Conservation (phyloP, 176 grass and related monocot genomes). For the Miscanthus lutarioriparius region DNA sequence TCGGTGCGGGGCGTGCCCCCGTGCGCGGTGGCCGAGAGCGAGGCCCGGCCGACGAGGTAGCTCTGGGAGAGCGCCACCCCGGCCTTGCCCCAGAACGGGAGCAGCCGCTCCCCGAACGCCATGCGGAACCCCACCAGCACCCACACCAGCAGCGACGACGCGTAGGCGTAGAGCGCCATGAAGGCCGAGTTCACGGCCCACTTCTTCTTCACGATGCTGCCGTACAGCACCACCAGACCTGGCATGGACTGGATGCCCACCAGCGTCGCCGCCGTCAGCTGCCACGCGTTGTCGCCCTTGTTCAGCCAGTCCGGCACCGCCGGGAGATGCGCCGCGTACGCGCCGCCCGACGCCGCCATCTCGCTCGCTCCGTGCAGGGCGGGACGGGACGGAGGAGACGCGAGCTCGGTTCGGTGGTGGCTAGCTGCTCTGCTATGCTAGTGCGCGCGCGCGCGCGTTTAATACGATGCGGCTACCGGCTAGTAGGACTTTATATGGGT, state of each 20-base stretch:
- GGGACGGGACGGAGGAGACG: not conserved
- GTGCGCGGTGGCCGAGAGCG: slow-evolving; percentile 45
- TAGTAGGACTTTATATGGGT: not conserved
- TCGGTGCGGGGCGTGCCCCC: slow-evolving; percentile 14
- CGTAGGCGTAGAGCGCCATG: slow-evolving; percentile 82
- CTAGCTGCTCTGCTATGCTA: not conserved
- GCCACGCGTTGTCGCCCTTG: slow-evolving; percentile 97
- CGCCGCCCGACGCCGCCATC: slow-evolving; percentile 33
- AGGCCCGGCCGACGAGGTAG: slow-evolving; percentile 53
- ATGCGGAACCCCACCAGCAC: slow-evolving; percentile 68
- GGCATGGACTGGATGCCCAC: slow-evolving; percentile 87
- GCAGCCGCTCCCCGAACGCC: slow-evolving; percentile 70
- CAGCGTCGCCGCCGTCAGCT: slow-evolving; percentile 72
- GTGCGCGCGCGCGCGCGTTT: slow-evolving; percentile 1
- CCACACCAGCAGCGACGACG: slow-evolving; percentile 74
- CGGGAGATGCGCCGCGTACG: slow-evolving; percentile 44
- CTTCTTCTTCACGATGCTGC: slow-evolving; percentile 94
- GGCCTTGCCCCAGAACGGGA: slow-evolving; percentile 82
- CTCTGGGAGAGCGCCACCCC: slow-evolving; percentile 52
- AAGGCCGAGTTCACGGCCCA: slow-evolving; percentile 84
- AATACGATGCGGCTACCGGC: not conserved
- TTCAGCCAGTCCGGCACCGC: slow-evolving; percentile 80
- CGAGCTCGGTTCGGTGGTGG: not conserved
- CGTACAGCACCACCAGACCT: slow-evolving; percentile 60
- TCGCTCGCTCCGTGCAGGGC: no score